Evolutionary conservation across 192 early-diverging fungal species (phyloP), one percentile per base, ranked within the genome.

Genomic region (Coemansia sp.): DNA sequence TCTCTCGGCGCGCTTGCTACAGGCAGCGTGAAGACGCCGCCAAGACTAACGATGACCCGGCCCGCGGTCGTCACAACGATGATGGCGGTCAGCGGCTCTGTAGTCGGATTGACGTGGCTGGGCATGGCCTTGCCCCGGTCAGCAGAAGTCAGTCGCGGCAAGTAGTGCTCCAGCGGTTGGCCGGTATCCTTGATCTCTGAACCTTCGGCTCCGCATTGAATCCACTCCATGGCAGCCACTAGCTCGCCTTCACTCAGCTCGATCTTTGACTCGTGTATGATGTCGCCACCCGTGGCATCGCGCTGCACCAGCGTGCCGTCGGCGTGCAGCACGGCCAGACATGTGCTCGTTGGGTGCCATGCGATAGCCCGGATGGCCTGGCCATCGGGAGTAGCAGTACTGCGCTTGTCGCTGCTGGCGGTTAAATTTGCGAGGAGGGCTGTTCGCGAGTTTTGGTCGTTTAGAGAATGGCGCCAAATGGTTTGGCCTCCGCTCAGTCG

Each of bases 401-500:
- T 60, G 38, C 58, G 37, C n/a, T 17, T 35, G 24, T 40, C 60
- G 24, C 38, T 40, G 41, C 7, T 6, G 29, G 20, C 10, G 35
- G 39, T 56, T 6, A 14, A 14, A n/a, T 68, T 46, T 1, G 43
- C 6, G 17, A 46, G 22, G 11, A 10, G n/a, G 5, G 60, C 45
- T 27, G 49, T 11, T 6, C 42, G 43, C 20, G 67, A 32, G n/a
- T 58, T 22, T 6, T 49, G 37, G 45, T 74, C 77, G 41, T 32
- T 45, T 7, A 61, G 65, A 2, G 62, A 41, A 0, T 65, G 77
- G 0, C 77, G 67, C 77, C 77, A 80, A 40, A 80, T 65, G 2
- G 72, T 80, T 35, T 80, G 64, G 7, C 77, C 77, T 12, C 77
- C 77, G 41, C 77, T 80, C 27, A 80, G 62, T 1, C 77, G 67